phyloP scores from a whole-genome alignment of 371 early-diverging fungal genomes.

The Saksenaea vasiformis region DNA sequence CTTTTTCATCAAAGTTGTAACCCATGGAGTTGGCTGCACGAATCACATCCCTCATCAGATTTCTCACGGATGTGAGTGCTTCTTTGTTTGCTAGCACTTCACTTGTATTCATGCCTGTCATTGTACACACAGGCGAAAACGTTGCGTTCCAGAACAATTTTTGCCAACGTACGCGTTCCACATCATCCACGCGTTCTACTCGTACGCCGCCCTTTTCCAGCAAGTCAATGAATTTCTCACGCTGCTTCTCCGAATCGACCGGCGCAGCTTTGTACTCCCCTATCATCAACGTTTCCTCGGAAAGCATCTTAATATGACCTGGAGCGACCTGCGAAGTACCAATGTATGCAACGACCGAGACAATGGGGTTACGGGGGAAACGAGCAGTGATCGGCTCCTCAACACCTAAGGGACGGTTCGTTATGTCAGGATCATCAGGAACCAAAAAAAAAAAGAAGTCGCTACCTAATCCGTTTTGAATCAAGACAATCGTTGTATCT shows the following conservation, averaged over 20 bases:
- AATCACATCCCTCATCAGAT: conserved; percentile 68
- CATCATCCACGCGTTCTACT: conserved; percentile 50
- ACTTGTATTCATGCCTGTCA: conserved; percentile 67
- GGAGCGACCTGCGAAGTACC: conserved; percentile 65
- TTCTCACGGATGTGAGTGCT: conserved; percentile 48
- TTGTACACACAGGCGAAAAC: conserved; percentile 75
- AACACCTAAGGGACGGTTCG: conserved; percentile 30
- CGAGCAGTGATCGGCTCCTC: conserved; percentile 64
- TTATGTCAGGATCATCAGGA: background rate
- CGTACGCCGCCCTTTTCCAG: conserved; percentile 58
- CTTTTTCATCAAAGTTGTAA: conserved; percentile 47
- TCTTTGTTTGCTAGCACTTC: conserved; percentile 58
- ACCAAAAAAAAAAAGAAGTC: background rate
- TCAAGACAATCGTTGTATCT: conserved; percentile 70
- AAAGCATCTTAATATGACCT: conserved; percentile 60
- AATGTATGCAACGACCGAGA: conserved; percentile 77
- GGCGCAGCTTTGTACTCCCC: conserved; percentile 35
- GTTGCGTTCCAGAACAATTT: conserved; percentile 86
- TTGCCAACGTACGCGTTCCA: conserved; percentile 78
- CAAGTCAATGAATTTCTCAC: conserved; percentile 34
- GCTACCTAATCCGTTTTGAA: conserved; percentile 88
- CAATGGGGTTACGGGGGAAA: conserved; percentile 70
- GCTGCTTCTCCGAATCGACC: conserved; percentile 23
- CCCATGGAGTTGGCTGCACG: conserved; percentile 53
- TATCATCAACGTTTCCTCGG: conserved; percentile 33